phyloP scores from a whole-genome alignment of 2,329 filamentous ascomycete genomes.

The Claviceps spartinae region DNA sequence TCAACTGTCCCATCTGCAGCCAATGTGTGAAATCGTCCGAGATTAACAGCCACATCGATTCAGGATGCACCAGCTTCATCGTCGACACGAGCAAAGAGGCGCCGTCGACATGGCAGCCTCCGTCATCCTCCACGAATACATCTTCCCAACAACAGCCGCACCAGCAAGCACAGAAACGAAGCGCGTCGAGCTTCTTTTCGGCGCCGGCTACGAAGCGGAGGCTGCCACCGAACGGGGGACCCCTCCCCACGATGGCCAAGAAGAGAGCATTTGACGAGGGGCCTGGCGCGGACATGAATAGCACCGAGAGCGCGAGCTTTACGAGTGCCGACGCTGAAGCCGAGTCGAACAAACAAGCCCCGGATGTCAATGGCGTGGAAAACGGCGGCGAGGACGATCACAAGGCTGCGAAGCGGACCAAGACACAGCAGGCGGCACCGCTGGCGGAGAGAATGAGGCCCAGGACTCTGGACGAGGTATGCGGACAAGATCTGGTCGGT shows the following conservation, averaged over 20 bases:
- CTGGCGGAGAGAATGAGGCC: conserved; percentile 92
- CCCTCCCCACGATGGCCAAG: conserved; percentile 21
- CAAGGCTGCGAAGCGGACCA: conserved; percentile 46
- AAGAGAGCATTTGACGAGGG: conserved; percentile 44
- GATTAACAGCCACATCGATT: conserved; percentile 89
- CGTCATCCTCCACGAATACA: not conserved
- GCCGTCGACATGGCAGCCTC: conserved; percentile 13
- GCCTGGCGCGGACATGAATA: conserved; percentile 22
- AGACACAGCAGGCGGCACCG: conserved; percentile 60
- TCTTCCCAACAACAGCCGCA: conserved; percentile 21
- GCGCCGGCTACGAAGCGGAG: conserved; percentile 32
- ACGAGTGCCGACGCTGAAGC: not conserved
- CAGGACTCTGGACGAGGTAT: conserved; percentile 68
- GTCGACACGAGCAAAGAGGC: conserved; percentile 31
- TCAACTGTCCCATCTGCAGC: conserved; percentile 72
- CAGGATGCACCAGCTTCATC: conserved; percentile 57
- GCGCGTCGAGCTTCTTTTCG: conserved; percentile 46
- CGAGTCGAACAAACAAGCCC: not conserved
- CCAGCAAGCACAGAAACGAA: conserved; percentile 33
- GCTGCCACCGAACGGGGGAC: conserved; percentile 21
- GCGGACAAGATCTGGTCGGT: conserved; percentile 83
- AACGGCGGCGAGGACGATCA: conserved; percentile 5
- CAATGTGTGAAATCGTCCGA: conserved; percentile 55
- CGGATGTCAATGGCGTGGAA: not conserved
- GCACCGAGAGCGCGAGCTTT: not conserved